Evolutionary conservation across 1,284 basidiomycete species (phyloP), one percentile per base, ranked within the genome.

Genomic region (Ceratobasidium papillatum): DNA sequence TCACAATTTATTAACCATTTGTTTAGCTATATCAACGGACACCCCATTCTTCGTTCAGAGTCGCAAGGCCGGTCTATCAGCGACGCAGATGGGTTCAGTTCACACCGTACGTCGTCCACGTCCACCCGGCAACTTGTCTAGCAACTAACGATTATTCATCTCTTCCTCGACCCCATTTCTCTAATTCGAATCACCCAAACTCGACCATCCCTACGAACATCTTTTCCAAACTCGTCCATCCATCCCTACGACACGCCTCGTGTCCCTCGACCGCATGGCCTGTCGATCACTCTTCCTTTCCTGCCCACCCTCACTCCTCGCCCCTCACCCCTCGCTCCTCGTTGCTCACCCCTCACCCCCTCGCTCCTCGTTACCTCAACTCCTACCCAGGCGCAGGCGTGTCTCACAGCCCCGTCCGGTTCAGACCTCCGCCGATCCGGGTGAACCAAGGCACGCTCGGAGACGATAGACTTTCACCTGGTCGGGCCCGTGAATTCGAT

Each of bases 401-500:
- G 25, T 61, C 68, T 12, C 43, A 54, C 25, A 71, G 68, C 45
- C 68, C 68, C 41, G 68, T 71, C n/a, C 27, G 68, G 22, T 71
- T 71, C 68, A 71, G 36, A n/a, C 59, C 49, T 9, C 51, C 72
- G 25, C 72, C 59, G 2, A 74, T 65, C 41, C 47, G 59, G 47
- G 61, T 56, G 22, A 63, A 22, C n/a, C 59, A 22, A 7, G 61
- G 63, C 3, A 65, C 59, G 1, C 17, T 54, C 19, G 58, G 22
- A 1, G 72, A 74, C 19, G 72, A 65, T 22, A 66, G 69, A 30
- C 74, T 75, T 12, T 75, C 77, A n/a, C 76, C 76, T 38, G 74
- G 65, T 32, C 75, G 74, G 38, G 71, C 75, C 14, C 75, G 75
- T 19, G 73, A 76, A 43, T 52, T 72, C 7, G 54, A 69, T 22